Evolutionary conservation across 331 rosid genomes (phyloP), one percentile per base, ranked within the genome.

Genomic region (Quercus phellos): DNA sequence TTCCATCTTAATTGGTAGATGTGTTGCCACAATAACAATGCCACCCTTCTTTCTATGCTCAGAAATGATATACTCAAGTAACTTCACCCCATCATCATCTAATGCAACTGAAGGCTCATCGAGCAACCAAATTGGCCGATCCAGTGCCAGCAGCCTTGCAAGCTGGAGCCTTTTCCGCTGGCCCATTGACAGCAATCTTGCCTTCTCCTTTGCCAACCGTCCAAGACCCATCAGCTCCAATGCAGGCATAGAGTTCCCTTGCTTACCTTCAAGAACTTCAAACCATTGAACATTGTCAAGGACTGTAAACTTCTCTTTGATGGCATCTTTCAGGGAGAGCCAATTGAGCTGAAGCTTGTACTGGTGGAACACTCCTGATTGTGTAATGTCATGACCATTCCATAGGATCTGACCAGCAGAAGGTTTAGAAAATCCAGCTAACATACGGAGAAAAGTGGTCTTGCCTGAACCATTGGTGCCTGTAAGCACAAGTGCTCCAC

Each of bases 31-130:
- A 82, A 91, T 91, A 76, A 82, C 97, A 77, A 91, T 93, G 24
- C 95, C 97, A 51, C 98, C 97, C 6, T 82, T 80, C 84, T 88
- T 93, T 77, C 97, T 85, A 66, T 93, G 98, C 72, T 91, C 95
- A 24, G 89, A 87, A 64, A 93, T 88, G n/a, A 91, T 82, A 72
- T 81, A 87, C 85, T 93, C 94, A 17, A 93, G 90, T 78, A 93
- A 79, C 90, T 75, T 87, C 56, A 91, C 94, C 32, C 98, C 98
- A 5, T 93, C 98, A 51, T 85, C 86, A 68, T 93, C 98, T 59
- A 93, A 84, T 10, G 97, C 98, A 77, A 93, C 95, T 3, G 97
- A 93, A 74, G 97, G 97, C 88, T 93, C 93, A 29, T 93, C 96
- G 1, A 91, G 90, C 86, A 93, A 76, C 98, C 96, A 93, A 51